These are phyloP conservation scores for Fusarium nanum DNA, from an alignment of 2,329 filamentous ascomycete genomes.

Conservation along the genomic window DNA sequence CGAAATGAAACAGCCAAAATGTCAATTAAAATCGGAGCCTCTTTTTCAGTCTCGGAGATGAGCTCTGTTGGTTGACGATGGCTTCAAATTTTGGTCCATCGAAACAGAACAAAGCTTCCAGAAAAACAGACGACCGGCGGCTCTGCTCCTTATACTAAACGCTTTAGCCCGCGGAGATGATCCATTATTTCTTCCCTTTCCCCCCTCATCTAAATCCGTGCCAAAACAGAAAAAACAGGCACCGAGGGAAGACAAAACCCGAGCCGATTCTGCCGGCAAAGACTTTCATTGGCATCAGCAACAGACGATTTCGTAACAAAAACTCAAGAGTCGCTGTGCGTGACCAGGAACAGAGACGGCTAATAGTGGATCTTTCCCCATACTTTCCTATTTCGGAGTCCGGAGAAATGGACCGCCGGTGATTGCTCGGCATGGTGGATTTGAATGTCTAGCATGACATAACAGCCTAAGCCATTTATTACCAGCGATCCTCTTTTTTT, in stretches of 20 bases:
- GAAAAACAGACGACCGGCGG: background rate
- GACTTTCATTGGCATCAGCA: slow-evolving; percentile 39
- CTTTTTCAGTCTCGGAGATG: background rate
- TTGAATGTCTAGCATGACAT: slow-evolving; percentile 17
- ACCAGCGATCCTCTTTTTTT: background rate
- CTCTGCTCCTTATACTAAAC: slow-evolving; percentile 15
- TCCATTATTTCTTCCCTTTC: background rate
- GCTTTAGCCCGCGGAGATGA: slow-evolving; percentile 46
- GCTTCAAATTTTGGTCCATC: slow-evolving; percentile 1
- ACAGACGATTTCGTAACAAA: slow-evolving; percentile 45
- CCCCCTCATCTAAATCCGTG: background rate
- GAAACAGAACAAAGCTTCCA: background rate
- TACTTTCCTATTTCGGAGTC: slow-evolving; percentile 7
- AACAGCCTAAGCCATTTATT: background rate
- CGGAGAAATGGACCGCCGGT: slow-evolving; percentile 22
- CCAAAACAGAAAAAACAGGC: background rate
- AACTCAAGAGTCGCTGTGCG: slow-evolving; percentile 26
- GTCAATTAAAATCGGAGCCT: background rate
- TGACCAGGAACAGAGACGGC: slow-evolving; percentile 13
- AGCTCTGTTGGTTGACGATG: background rate
- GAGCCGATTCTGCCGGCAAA: background rate
- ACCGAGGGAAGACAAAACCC: background rate
- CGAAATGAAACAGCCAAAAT: background rate
- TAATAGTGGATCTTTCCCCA: slow-evolving; percentile 26
- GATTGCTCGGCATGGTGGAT: slow-evolving; percentile 26